These are phyloP conservation scores for Dendrobium officinale DNA, from an alignment of 106 monocot genomes.

Conservation along the genomic window DNA sequence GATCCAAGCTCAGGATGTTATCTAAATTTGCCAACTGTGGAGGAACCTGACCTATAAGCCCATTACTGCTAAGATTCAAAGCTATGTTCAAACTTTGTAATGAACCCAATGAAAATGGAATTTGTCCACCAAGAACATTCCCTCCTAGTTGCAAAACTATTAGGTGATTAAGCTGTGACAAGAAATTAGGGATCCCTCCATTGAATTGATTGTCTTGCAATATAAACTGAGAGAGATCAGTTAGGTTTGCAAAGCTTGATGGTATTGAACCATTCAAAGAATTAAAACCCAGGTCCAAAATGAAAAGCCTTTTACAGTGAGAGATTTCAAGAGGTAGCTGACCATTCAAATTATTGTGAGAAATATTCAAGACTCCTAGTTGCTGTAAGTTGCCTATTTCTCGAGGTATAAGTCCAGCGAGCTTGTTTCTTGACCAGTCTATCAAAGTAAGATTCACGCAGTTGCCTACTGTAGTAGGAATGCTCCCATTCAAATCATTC, in stretches of 20 bases:
- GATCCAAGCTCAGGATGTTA: constrained; percentile 47
- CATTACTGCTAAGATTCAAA: constrained; percentile 67
- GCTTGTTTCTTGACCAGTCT: constrained; percentile 54
- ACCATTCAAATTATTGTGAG: constrained; percentile 52
- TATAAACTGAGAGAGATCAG: constrained; percentile 25
- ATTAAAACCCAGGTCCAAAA: constrained; percentile 61
- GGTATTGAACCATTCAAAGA: constrained; percentile 64
- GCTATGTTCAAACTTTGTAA: constrained; percentile 28
- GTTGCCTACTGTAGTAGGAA: constrained; percentile 50
- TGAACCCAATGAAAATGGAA: constrained; percentile 57
- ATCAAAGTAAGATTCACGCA: constrained; percentile 52
- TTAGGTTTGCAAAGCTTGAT: constrained; percentile 24
- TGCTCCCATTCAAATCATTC: constrained; percentile 45
- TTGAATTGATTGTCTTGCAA: constrained; percentile 56
- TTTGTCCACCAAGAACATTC: constrained; percentile 52
- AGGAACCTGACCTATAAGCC: constrained; percentile 48
- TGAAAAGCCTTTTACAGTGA: constrained; percentile 27
- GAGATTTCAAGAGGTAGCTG: constrained; percentile 57
- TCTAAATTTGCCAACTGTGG: constrained; percentile 28
- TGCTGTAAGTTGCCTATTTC: constrained; percentile 46
- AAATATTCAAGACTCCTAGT: constrained; percentile 47
- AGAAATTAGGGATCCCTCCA: constrained; percentile 55
- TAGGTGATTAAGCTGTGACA: constrained; percentile 35
- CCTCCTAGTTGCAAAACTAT: constrained; percentile 54
- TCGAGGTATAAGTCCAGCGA: constrained; percentile 45